Base-by-base conservation (phyloP, 2,329 filamentous ascomycete genomes). In the Cytospora paraplurivora region DNA sequence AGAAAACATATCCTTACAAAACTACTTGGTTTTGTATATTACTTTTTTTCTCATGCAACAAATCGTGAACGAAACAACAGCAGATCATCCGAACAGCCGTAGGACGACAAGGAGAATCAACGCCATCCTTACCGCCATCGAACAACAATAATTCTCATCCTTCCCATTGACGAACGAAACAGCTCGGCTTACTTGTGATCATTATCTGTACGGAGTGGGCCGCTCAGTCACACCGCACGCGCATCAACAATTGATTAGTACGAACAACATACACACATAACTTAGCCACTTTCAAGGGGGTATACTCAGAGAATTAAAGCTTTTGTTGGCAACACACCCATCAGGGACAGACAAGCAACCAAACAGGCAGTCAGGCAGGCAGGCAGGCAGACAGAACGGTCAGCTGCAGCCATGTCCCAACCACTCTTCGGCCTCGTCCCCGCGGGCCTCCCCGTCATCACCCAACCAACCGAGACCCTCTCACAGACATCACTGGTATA, bases 381-480 rank as follows among this genome's bases (percentile, higher is more conserved):
- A 47, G 49, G 4, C 37, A 53, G 19, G n/a, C 51, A n/a, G n/a
- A 19, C 38, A 44, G 5, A 44, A 44, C 41, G 10, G n/a, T 17
- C 11, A 17, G 21, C 44, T 21, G 19, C n/a, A 10, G n/a, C 63
- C 60, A 81, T 80, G 78, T 75, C 80, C 55, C 71, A 71, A 15
- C 79, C 79, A 62, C 79, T 83, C 66, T 86, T 88, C 71, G 85
- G 85, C 71, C 78, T 88, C 68, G 79, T 89, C 62, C 85, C 86
- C 13, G 82, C 86, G 32, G 85, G 85, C 63, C 83, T 83, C 65
- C 81, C 84, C 1, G 78, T 87, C 58, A 78, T 88, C 63, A 84
- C 81, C 1, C 72, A 75, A 1, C 85, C 86, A 1, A 78, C 82
- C 35, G 80, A 81, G n/a, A 74, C 78, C 1, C 85, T 82, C 0